Base-by-base conservation (phyloP, 2,329 filamentous ascomycete species). In the Didymellaceae sp. region DNA sequence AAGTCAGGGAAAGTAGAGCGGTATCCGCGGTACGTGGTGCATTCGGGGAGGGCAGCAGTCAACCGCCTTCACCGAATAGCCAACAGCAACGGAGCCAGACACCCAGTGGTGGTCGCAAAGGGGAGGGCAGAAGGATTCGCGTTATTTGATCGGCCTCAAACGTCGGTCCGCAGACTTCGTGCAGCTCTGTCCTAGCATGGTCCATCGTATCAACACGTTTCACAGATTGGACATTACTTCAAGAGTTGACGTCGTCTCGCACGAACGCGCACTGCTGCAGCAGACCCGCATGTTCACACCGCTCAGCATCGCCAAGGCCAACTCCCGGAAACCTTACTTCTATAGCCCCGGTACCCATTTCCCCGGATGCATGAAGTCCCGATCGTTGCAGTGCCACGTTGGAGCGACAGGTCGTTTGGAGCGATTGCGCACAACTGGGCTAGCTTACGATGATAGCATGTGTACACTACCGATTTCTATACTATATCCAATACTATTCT, bases 1-100 rank as follows among this genome's bases (percentile, higher is more conserved):
- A 70, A 46, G 74, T 76, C 11, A 59, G 57, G 6, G 75, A 78
- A 56, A 78, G 75, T 55, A 71, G 63, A 53, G 77, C 77, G 14
- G 77, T 78, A 4, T 68, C 64, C 25, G 72, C 67, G 17, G 74
- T 72, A 16, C 68, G 74, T 13, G 63, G 65, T 14, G 56, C 66
- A 14, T 54, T 75, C 33, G 67, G 63, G 21, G 64, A 65, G 2
- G 55, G 49, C 22, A 50, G 32, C 31, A 18, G 49, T 17, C 42
- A 45, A 21, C 11, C 52, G 28, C 34, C 44, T 20, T 46, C 57
- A 31, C 58, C 48, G 3, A 54, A 43, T 44, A 56, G 34, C 55
- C 53, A 46, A 34, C 58, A 30, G 39, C 54, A n/a, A 41, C 54
- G 32, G 34, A 32, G 45, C 52, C 52, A 52, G 24, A 32, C 50